Percentiles rank a stretch among this genome's conserved stretches.
phyloP scores from a whole-genome alignment of 1,284 basidiomycete species.

The Pseudozyma sp. region DNA sequence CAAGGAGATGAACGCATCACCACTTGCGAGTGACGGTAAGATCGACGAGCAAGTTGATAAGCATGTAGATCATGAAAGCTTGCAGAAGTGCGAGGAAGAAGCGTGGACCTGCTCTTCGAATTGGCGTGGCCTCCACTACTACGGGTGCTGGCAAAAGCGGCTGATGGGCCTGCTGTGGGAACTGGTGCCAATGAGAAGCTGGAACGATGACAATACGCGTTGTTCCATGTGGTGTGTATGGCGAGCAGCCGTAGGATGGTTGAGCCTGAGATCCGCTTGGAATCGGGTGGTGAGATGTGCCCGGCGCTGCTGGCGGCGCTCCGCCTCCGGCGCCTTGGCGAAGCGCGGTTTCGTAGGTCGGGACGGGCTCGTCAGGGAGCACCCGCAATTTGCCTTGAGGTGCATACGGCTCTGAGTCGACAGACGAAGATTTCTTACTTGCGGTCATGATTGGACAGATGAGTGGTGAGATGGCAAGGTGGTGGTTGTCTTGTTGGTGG shows the following conservation, averaged over 20 bases:
- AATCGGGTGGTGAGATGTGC: conserved; percentile 11
- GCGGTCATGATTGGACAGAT: conserved; percentile 2
- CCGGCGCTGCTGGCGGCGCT: conserved; percentile 12
- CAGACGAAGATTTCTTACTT: conserved; percentile 3
- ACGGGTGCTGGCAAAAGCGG: conserved; percentile 24
- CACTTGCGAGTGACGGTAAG: conserved; percentile 35
- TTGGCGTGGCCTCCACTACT: conserved; percentile 7
- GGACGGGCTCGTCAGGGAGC: conserved; percentile 38
- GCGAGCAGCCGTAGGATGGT: conserved; percentile 34
- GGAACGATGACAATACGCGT: conserved; percentile 42
- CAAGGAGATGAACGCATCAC: conserved; percentile 4
- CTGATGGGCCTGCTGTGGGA: conserved; percentile 5
- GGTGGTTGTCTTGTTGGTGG: conserved; percentile 2
- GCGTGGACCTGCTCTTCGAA: conserved; percentile 25
- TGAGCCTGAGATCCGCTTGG: conserved; percentile 6
- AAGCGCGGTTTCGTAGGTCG: conserved; percentile 49
- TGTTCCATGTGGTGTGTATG: conserved; percentile 39
- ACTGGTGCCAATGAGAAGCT: conserved; percentile 22
- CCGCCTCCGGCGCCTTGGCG: conserved; percentile 35
- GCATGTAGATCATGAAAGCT: conserved; percentile 42
- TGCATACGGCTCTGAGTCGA: not conserved
- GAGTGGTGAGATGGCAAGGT: not conserved
- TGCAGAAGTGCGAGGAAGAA: conserved; percentile 41
- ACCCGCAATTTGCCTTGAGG: not conserved
- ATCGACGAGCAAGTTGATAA: conserved; percentile 38